Conservation (phyloP, 202 grass and related monocot genomes). For the Panicum hallii region DNA sequence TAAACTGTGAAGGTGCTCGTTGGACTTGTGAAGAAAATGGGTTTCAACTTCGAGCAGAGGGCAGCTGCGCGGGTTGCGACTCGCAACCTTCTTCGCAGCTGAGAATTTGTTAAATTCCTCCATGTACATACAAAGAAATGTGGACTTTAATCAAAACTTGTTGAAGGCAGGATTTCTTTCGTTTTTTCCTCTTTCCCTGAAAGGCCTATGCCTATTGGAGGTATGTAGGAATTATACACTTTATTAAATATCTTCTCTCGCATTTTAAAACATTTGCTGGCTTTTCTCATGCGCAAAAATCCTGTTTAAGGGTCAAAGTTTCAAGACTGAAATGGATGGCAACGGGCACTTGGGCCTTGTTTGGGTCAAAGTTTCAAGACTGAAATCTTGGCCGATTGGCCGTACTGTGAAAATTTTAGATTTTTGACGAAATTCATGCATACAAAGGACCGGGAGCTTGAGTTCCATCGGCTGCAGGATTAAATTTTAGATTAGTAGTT, state of each 20-base stretch:
- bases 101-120: background rate
- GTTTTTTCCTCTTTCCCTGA: background rate
- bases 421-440: background rate
- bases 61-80: background rate
- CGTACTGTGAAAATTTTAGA: background rate
- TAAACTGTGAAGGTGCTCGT: constrained; percentile 24
- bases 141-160: background rate
- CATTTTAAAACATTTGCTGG: background rate
- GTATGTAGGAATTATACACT: background rate
- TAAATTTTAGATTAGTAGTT: background rate
- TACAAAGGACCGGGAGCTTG: background rate
- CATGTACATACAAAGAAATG: background rate
- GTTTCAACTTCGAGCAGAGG: background rate
- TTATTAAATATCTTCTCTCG: background rate
- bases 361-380: background rate
- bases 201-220: background rate
- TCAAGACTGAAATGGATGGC: background rate
- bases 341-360: background rate
- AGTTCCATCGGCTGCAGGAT: too few species aligned
- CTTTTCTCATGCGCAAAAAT: background rate
- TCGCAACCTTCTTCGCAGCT: background rate
- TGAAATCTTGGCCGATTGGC: background rate
- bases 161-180: background rate
- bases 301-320: background rate
- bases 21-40: constrained; percentile 11